Conservation (phyloP, 192 early-diverging fungal genomes). For the Coemansia sp. region DNA sequence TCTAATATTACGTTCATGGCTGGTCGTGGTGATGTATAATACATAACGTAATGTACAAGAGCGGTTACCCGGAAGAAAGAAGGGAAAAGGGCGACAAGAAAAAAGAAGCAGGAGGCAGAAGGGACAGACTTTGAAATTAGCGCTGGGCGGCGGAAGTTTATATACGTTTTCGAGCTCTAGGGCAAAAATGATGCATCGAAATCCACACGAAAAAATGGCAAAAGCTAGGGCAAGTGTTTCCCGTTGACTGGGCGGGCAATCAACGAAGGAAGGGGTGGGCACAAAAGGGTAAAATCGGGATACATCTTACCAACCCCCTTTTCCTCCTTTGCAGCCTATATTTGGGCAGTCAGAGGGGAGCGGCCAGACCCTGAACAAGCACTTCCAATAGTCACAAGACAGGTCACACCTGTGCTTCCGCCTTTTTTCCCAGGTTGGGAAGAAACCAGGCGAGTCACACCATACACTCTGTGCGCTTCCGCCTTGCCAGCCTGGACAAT, state of each 20-base stretch:
- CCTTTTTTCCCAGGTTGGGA: no score
- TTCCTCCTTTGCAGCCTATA: neutral
- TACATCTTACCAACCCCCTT: neutral
- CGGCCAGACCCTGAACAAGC: slow-evolving; percentile 3
- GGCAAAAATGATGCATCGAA: neutral
- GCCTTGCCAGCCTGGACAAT: no score
- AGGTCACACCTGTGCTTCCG: no score
- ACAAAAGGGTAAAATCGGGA: neutral
- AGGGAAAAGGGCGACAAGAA: neutral
- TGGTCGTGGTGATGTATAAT: neutral
- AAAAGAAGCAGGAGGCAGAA: neutral
- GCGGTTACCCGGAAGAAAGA: neutral
- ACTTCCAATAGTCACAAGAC: neutral
- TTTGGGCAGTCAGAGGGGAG: neutral
- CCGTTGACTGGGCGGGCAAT: slow-evolving; percentile 2
- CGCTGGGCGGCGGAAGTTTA: neutral
- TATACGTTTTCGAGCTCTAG: neutral
- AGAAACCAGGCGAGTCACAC: no score
- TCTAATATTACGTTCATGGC: neutral
- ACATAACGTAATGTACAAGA: neutral
- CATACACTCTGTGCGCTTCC: no score
- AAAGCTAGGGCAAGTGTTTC: neutral
- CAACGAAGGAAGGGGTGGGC: neutral
- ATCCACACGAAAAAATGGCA: neutral
- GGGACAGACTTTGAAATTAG: neutral